Base-by-base conservation (phyloP, 2,329 filamentous ascomycete genomes). In the Aureobasidium sp. region DNA sequence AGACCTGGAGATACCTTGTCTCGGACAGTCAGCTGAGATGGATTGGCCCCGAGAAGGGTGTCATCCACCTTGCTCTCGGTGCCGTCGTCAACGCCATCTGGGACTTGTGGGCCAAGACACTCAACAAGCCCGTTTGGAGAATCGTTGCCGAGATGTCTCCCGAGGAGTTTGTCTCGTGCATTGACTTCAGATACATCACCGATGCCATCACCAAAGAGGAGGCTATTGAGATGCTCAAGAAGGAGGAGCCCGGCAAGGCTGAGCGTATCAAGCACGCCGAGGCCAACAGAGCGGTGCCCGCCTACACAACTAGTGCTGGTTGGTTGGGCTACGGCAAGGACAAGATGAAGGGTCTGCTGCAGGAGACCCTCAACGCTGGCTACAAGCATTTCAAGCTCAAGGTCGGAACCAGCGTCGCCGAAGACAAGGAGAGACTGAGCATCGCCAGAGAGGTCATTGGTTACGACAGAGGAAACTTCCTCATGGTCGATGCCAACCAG, bases 401-500 rank as follows among this genome's bases (percentile, higher is more conserved):
- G 79, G 90, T 95, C 47, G 90, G 90, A 40, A 83, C 82, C 11
- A 83, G 82, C 65, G 69, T 95, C 17, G 87, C 85, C 65, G 84
- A 86, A 64, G 90, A 96, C 73, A 81, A 81, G 67, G 78, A 81
- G 61, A 79, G 91, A 4, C 77, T 95, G 67, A 72, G 74, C 15
- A 90, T 95, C 72, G 90, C 89, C 6, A 79, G 90, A 47, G 84
- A 89, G 31, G 84, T 93, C 42, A 88, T 95, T 70, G 89, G 89
- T 2, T 93, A 87, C 73, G 90, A 95, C 73, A 78, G 81, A 70
- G 90, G 87, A 62, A 93, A 93, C 73, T 82, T 93, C 57, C 81
- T 96, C 67, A 95, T 96, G 90, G 86, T 95, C 13, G 90, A 96
- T 76, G 90, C 90, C 55, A 96, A 96, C 77, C 91, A 96, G 77